Base-by-base conservation (phyloP, 495 filamentous ascomycete genomes). In the Hypoxylon lienhwacheense region DNA sequence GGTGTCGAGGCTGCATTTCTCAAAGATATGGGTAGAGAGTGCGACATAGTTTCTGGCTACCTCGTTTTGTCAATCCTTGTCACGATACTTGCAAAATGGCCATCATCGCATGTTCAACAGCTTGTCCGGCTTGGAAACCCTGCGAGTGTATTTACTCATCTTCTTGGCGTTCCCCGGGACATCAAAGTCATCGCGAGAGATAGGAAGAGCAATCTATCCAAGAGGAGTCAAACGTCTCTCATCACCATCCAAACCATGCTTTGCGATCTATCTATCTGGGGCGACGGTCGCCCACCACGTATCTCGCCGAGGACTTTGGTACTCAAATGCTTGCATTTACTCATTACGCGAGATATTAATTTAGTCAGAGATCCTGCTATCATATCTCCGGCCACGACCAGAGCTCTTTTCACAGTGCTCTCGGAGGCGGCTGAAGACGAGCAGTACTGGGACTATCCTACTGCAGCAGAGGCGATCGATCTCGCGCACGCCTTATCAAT, bases 1-100 rank as follows among this genome's bases (percentile, higher is more conserved):
- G 81, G 81, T n/a, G 82, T 88, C 37, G 87, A 87, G 46, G 75
- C 77, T 31, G 79, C 81, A 22, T 71, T 97, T 1, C 77, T 91
- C 36, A 69, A 73, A 25, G 73, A 74, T 17, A 65, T 85, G 5
- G 75, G 66, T 0, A 67, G 73, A 15, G 81, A 84, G 64, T 64
- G 62, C 0, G 82, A 85, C 61, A 42, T 76, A 14, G 76, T 89
- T 28, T 76, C 80, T 36, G 78, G 77, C 14, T 85, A 80, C 51
- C 66, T 79, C n/a, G 73, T 85, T 28, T 63, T 78, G 22, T 80
- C 80, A 8, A 72, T 78, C 7, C 67, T 84, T n/a, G 71, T 79
- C 5, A 72, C 77, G 5, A 73, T 89, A 25, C 58, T 89, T 17
- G 68, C 73, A 15, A 73, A 76, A 25, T 76, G 79, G 8, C 63